Evolutionary conservation across 148 eudicot species (phyloP).

Genomic region (Vaccinium corymbosum): DNA sequence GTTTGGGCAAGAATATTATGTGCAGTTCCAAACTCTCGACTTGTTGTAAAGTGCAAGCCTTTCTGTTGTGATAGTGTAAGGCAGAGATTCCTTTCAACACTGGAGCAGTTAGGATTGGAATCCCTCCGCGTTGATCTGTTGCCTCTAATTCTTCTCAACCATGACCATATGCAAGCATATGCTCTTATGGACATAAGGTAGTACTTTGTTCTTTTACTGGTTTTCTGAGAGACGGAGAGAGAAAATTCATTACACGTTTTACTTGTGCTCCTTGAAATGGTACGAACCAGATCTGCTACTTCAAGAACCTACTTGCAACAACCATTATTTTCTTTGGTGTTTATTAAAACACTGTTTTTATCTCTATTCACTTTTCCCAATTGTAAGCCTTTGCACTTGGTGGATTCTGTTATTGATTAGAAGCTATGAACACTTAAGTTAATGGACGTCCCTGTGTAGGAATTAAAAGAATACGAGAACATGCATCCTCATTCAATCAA

Average conservation of each 20-base stretch:
- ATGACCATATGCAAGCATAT: conserved; percentile 99
- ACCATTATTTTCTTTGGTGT: no score
- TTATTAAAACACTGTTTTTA: neutral
- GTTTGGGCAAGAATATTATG: conserved; percentile 94
- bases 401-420: conserved; percentile 1
- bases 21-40: conserved; percentile 92
- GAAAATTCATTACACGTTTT: neutral
- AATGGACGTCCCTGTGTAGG: neutral
- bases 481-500: neutral
- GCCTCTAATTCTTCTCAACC: conserved; percentile 94
- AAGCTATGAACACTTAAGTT: neutral
- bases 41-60: conserved; percentile 96
- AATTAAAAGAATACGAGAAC: neutral
- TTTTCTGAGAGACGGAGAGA: neutral
- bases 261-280: neutral
- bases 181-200: conserved; percentile 98
- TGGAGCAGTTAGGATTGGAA: conserved; percentile 93
- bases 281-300: neutral
- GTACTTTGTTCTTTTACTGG: neutral
- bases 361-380: neutral
- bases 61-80: conserved; percentile 87
- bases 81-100: conserved; percentile 72
- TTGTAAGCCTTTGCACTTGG: conserved; percentile 2
- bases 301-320: no score
- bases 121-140: conserved; percentile 85